Evolutionary conservation across 768 basidiomycete species (phyloP), one percentile per base, ranked within the genome.

Genomic region (Termitomyces sp.): DNA sequence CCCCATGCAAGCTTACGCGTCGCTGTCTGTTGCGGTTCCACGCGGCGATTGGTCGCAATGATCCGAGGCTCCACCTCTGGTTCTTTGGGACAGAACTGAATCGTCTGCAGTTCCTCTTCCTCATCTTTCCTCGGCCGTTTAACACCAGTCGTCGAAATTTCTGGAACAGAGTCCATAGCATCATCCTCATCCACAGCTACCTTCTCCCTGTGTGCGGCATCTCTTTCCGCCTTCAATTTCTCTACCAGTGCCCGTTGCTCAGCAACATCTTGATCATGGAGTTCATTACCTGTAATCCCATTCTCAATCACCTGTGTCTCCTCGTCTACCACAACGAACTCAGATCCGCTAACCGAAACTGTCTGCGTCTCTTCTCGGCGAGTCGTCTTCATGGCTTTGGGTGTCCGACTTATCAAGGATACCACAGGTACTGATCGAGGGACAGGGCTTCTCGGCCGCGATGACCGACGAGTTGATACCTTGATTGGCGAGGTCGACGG

Each of bases 1-100:
- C 92, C 92, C 92, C 92, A 94, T 2, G 87, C 90, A 54, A 87
- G 76, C 36, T 86, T 85, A 71, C 88, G 90, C 63, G 83, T 81
- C 65, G 83, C 80, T 12, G 92, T 85, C 62, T 86, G 80, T 61
- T 86, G 67, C 47, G 82, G 69, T 31, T 78, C 71, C 51, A 86
- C 76, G 46, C 92, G 80, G 47, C 79, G 80, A 68, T 93, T 93
- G 31, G 84, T 75, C 14, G 74, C 75, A 61, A 79, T 77, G n/a
- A 62, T 65, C 31, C 78, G 69, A 61, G 86, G 80, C 46, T 78
- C 81, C 1, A 72, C 65, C 69, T 88, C 85, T 8, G 84, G 84
- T 56, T 90, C 85, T 69, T 85, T 86, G 72, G 90, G 86, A 41
- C 86, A 72, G 66, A 91, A 87, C 55, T 74, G 68, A 55, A 84